Base-by-base conservation (phyloP, 805 yeast species). In the Phaffomyces opuntiae region DNA sequence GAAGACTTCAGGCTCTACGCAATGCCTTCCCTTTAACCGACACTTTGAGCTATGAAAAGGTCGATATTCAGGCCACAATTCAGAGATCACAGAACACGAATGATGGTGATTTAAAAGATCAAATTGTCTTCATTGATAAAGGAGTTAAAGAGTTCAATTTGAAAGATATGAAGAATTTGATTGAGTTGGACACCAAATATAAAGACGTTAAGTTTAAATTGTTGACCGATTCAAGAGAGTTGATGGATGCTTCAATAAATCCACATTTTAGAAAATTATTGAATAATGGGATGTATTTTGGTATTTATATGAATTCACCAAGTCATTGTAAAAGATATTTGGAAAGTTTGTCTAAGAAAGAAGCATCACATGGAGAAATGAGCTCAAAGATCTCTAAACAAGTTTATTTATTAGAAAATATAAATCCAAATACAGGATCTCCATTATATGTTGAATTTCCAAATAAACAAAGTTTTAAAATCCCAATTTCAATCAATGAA, bases 241-340 rank as follows among this genome's bases (percentile, higher is more conserved):
- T 32, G 13, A n/a, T 13, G 9, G 35, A 32, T 1, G 14, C 35
- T 14, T 32, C 35, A n/a, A 49, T 49, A 7, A 31, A 53, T 11
- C 55, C 58, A 5, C 14, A 43, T 24, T 16, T 53, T 7, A 38
- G 54, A 40, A 36, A 53, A 21, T 40, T 56, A 9, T 31, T 55
- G 44, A 56, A 53, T 49, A 56, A 56, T 34, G 54, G 53, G 0
- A 2, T 54, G 3, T 41, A 42, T 37, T 54, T 49, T 39, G 49
- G 53, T 5, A 53, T 55, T 3, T 47, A 45, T 14, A 46, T 46
- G 39, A 55, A 56, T 40, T 45, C 50, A 3, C 50, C 51, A 13
- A 38, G 44, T 14, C 52, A 45, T 35, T 33, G 36, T 36, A 44
- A 3, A 3, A 9, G 8, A 34, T 17, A 27, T 12, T 44, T 25